Percentiles rank a stretch among this genome's conserved stretches.
phyloP scores from a whole-genome alignment of 805 yeast genomes.

The Sugiyamaella boreocaroliniensis region DNA sequence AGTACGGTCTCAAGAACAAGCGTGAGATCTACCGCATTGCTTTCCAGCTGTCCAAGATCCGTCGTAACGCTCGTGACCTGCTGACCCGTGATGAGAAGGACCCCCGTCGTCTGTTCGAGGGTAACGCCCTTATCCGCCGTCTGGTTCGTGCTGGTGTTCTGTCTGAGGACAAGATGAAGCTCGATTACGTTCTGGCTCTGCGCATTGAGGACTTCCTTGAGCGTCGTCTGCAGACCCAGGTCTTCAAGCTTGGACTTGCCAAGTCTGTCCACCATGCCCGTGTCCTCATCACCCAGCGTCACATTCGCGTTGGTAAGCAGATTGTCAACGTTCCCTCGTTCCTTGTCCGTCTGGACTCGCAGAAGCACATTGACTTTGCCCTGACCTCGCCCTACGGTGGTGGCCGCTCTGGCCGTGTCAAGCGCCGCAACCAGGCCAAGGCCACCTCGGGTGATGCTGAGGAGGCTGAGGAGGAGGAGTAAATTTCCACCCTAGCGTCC shows the following conservation, averaged over 20 bases:
- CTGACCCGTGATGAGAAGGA: constrained; percentile 99
- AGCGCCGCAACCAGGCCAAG: constrained; percentile 80
- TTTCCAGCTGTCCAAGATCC: constrained; percentile 97
- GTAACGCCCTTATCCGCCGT: constrained; percentile 99
- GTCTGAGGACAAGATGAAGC: constrained; percentile 98
- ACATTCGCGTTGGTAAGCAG: constrained; percentile 99
- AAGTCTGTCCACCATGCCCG: constrained; percentile 99
- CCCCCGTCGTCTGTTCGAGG: constrained; percentile 99
- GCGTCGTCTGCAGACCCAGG: constrained; percentile 99
- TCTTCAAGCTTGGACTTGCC: constrained; percentile 98
- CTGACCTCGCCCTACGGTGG: constrained; percentile 99
- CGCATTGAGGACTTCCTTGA: constrained; percentile 98
- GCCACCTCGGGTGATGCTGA: constrained; percentile 61
- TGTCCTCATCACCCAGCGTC: constrained; percentile 97
- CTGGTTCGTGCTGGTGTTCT: constrained; percentile 98
- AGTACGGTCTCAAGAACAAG: constrained; percentile 98
- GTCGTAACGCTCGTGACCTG: constrained; percentile 99
- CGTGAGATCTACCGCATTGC: constrained; percentile 99
- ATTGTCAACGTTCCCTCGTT: constrained; percentile 97
- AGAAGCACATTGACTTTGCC: constrained; percentile 99
- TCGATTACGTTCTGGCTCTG: constrained; percentile 98
- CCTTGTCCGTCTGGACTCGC: constrained; percentile 99
- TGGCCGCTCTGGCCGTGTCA: constrained; percentile 99
- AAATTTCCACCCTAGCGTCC: constrained; percentile 3
- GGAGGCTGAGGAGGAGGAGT: constrained; percentile 60